Percentiles rank a stretch among this genome's conserved stretches.
Conservation (phyloP, 768 basidiomycete species). For the Solioccasus polychromus region DNA sequence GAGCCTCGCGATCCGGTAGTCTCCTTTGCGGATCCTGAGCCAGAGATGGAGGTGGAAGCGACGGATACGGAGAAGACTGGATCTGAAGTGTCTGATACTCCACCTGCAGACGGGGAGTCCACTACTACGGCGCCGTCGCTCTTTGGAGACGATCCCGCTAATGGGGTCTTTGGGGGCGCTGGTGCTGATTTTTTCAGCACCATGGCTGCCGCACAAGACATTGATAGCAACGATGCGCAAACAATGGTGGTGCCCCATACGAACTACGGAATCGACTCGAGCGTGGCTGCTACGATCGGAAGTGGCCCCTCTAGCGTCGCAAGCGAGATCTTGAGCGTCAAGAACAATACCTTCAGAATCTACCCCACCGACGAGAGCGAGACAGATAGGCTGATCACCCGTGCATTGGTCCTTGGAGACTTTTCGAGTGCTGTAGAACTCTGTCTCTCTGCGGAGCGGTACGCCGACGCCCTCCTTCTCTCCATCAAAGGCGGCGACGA, state of each 20-base stretch:
- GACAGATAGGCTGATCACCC: slow-evolving; percentile 84
- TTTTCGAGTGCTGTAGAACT: slow-evolving; percentile 89
- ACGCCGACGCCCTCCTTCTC: slow-evolving; percentile 91
- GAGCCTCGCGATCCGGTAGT: slow-evolving; percentile 72
- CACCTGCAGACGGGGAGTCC: slow-evolving; percentile 69
- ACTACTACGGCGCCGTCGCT: slow-evolving; percentile 85
- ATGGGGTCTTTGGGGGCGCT: slow-evolving; percentile 51
- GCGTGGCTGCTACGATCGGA: slow-evolving; percentile 94
- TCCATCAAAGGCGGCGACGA: slow-evolving; percentile 90
- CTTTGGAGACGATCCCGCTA: slow-evolving; percentile 73
- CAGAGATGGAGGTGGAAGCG: slow-evolving; percentile 28
- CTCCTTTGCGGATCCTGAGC: slow-evolving; percentile 73
- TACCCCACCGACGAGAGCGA: slow-evolving; percentile 87
- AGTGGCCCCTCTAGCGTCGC: slow-evolving; percentile 82
- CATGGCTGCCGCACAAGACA: slow-evolving; percentile 53
- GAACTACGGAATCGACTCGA: slow-evolving; percentile 79
- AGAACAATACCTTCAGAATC: slow-evolving; percentile 84
- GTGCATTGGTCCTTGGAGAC: slow-evolving; percentile 94
- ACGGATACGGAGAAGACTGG: slow-evolving; percentile 36
- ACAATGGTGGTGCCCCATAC: slow-evolving; percentile 69
- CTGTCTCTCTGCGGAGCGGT: slow-evolving; percentile 85
- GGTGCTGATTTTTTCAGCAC: slow-evolving; percentile 89
- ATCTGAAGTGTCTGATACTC: slow-evolving; percentile 71
- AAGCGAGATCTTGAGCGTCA: slow-evolving; percentile 44
- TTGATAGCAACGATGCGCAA: slow-evolving; percentile 31